Conservation (phyloP, 83 land plant genomes). For the Diphasiastrum complanatum region DNA sequence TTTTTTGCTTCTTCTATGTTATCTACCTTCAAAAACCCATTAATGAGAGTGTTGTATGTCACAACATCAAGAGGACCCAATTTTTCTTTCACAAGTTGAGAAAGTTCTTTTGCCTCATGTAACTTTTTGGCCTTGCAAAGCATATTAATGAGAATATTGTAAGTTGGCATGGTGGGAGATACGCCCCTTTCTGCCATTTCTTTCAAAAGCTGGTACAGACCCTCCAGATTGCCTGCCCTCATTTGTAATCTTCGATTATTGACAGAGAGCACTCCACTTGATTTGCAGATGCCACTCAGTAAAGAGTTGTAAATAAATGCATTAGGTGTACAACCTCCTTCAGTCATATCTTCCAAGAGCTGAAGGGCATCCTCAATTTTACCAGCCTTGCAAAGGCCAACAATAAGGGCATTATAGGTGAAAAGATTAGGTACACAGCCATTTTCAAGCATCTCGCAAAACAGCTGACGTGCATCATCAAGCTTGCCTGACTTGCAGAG, state of each 20-base stretch:
- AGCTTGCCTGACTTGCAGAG: slow-evolving; percentile 62
- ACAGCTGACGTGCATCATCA: slow-evolving; percentile 50
- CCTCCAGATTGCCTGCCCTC: neutral
- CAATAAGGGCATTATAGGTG: slow-evolving; percentile 45
- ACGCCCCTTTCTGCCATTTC: neutral
- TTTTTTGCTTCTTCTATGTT: slow-evolving; percentile 49
- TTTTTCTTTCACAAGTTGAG: no score
- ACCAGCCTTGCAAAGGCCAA: slow-evolving; percentile 21
- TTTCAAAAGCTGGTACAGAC: neutral
- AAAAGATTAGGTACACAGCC: slow-evolving; percentile 44
- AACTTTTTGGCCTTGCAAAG: no score
- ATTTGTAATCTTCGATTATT: neutral
- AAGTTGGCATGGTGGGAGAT: neutral
- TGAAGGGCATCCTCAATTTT: slow-evolving; percentile 41
- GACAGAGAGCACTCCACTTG: neutral
- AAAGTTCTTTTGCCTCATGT: no score
- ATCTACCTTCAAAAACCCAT: slow-evolving; percentile 42
- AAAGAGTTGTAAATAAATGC: no score
- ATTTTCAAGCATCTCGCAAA: slow-evolving; percentile 33
- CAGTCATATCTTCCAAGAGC: slow-evolving; percentile 13
- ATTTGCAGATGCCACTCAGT: no score
- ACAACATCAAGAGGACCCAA: no score
- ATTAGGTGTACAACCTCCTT: slow-evolving; percentile 9
- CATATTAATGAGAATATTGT: neutral
- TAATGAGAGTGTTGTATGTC: no score